Evolutionary conservation across 2,329 filamentous ascomycete species (phyloP), one percentile per base, ranked within the genome.

Genomic region (Epicoccum nigrum): DNA sequence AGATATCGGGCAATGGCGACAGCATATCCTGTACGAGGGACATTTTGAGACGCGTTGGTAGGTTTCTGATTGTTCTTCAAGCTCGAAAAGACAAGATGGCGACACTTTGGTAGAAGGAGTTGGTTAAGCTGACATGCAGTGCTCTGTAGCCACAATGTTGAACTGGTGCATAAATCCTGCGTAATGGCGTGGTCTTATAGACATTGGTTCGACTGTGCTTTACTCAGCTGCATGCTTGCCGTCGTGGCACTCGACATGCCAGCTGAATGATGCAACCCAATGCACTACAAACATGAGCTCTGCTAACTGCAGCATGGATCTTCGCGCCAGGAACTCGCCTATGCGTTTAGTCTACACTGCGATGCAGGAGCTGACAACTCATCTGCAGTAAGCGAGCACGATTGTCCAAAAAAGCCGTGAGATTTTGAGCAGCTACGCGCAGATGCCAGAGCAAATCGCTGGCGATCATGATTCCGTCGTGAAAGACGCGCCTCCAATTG

Each of bases 1-100:
- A 54, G 15, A 65, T 62, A 1, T 64, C 45, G n/a, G 51, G 51
- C 8, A 54, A 41, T 1, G 40, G 45, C 1, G 40, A 12, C 8
- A 49, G 41, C 19, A 45, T 45, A 17, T 54, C 51, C 12, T 45
- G 41, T 11, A 45, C 39, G 7, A 28, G 7, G 3, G 50, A 33
- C 50, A 53, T 48, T 1, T 12, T 49, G 40, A 21, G 23, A 13
- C 17, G 4, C 7, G 7, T 39, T 4, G 9, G 34, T 15, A 5
- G 19, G 8, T 11, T n/a, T 37, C 8, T n/a, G 9, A 6, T 19
- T 15, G 7, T 15, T 31, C 13, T 31, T 15, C 9, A 25, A n/a
- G 15, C 4, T 17, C 3, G 32, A 34, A 34, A n/a, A 3, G 32
- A 6, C 16, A 17, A 19, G 15, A 17, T 19, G 32, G 2, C n/a